Base-by-base conservation (phyloP, 306 rosid genomes). In the Pachyrhizus erosus region DNA sequence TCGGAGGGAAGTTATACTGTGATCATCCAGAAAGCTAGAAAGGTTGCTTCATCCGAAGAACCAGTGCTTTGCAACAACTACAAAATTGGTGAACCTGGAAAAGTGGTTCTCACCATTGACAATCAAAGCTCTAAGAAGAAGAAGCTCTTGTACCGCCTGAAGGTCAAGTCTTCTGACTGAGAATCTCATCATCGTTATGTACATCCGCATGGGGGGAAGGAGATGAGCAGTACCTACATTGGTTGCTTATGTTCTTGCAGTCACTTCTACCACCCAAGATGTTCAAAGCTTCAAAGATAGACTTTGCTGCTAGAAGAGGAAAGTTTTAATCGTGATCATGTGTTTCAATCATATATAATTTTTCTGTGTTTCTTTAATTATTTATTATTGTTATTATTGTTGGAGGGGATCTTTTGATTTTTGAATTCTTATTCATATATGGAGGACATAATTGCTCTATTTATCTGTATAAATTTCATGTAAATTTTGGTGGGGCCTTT, bases 101-200 rank as follows among this genome's bases (percentile, higher is more conserved):
- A 89, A 69, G 88, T 93, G 51, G 91, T 93, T 52, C 77, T 93
- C 72, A 89, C 91, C 29, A 76, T 93, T 77, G 87, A 89, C 40
- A 93, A 93, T 46, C 77, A 79, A 40, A 75, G 90, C 81, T 88
- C 94, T 13, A 93, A 91, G 91, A 93, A 89, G 91, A 93, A 93
- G 86, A 91, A 85, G 58, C 93, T 93, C 60, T 90, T 88, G 66
- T 93, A 93, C 84, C 94, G 98, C 11, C 83, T 86, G 82, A 93
- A 91, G 91, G 86, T 80, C 82, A 90, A 87, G 40, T 58, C 74
- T n/a, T 73, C 86, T 83, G 84, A 86, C 14, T 88, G 76, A 84
- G 52, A 18, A 48, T 73, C 7, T 14, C 48, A 33, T 67, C 52
- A 67, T 37, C 26, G 10, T 9, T 70, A 49, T 60, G 26, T 55